Conservation (phyloP, 2,329 filamentous ascomycete genomes). For the Colletotrichum somersetense region DNA sequence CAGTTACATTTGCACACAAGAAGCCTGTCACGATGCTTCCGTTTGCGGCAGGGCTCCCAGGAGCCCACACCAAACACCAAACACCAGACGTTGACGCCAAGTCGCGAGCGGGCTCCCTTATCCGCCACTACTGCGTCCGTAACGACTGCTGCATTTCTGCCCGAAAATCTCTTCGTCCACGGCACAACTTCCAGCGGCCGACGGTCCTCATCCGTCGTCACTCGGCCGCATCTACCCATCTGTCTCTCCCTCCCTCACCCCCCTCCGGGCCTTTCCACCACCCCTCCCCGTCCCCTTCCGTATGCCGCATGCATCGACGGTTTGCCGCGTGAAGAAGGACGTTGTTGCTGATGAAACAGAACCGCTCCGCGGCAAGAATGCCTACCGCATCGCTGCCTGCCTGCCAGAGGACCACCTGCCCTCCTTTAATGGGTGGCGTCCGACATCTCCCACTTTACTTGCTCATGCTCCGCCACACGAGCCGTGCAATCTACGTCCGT, state of each 20-base stretch:
- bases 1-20: neutral
- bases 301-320: slow-evolving; percentile 1
- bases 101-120: neutral
- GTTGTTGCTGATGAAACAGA: slow-evolving; percentile 12
- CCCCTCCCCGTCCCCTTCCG: too few species aligned
- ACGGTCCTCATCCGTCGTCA: neutral
- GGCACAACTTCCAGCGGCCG: neutral
- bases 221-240: neutral
- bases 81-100: slow-evolving; percentile 5
- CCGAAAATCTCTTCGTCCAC: neutral
- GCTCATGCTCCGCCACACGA: neutral
- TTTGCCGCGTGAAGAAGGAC: slow-evolving; percentile 9
- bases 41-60: slow-evolving; percentile 12
- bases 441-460: too few species aligned
- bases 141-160: neutral
- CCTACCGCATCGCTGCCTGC: neutral
- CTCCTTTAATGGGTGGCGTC: neutral
- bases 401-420: neutral
- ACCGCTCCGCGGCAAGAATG: neutral
- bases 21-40: neutral
- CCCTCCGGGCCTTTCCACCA: too few species aligned
- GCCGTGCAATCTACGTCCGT: neutral
- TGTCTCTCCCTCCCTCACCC: too few species aligned
- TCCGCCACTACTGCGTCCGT: neutral
- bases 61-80: neutral